A percentile compares a stretch with the other conserved stretches of the same genome.
Evolutionary conservation across 768 basidiomycete genomes (phyloP).

Genomic region (Solioccasus polychromus): DNA sequence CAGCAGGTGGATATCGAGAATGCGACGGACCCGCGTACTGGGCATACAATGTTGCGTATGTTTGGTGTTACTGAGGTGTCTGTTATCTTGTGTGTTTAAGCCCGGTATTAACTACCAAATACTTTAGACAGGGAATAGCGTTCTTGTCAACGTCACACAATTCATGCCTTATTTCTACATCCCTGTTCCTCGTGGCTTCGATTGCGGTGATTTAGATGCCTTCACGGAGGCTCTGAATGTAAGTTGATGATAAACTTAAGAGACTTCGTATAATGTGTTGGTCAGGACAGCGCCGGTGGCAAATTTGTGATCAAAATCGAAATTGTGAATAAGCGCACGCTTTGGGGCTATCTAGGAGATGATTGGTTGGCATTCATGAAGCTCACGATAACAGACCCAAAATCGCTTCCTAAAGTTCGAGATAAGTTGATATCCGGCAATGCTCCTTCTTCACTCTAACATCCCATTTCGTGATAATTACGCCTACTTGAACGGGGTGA

Average conservation of each 20-base stretch:
- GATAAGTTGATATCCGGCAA: constrained; percentile 57
- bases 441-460: constrained; percentile 10
- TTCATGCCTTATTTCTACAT: constrained; percentile 96
- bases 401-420: constrained; percentile 81
- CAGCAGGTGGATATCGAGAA: constrained; percentile 96
- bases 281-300: constrained; percentile 27
- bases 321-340: constrained; percentile 60
- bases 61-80: constrained; percentile 88
- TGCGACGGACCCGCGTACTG: constrained; percentile 42
- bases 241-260: constrained; percentile 23
- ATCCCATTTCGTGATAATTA: constrained; percentile 30
- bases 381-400: constrained; percentile 71
- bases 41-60: constrained; percentile 56
- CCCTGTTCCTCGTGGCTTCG: constrained; percentile 81
- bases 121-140: constrained; percentile 77
- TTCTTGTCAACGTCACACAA: constrained; percentile 75
- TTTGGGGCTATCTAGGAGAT: constrained; percentile 91
- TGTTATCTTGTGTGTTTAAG: constrained; percentile 1
- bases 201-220: constrained; percentile 57
- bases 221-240: constrained; percentile 78
- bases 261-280: constrained; percentile 1
- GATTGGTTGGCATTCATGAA: constrained; percentile 80
- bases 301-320: constrained; percentile 51
- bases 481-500: constrained; percentile 75
- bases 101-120: constrained; percentile 1